Base-by-base conservation (phyloP, 768 basidiomycete species). In the Mycena polygramma region DNA sequence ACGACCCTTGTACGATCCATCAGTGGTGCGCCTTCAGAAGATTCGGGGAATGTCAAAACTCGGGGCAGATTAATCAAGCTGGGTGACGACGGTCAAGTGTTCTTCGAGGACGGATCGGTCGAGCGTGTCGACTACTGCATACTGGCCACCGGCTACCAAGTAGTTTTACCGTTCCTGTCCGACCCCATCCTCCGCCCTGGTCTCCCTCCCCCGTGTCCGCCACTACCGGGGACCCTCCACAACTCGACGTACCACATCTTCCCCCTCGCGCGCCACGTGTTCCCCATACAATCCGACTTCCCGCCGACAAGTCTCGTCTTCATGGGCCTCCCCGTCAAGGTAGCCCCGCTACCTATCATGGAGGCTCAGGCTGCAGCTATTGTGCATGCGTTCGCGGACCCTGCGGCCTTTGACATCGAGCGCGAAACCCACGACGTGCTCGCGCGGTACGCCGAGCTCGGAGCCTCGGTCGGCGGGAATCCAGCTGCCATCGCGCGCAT, bases 321-420 rank as follows among this genome's bases (percentile, higher is more conserved):
- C 78, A 81, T 92, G 59, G 89, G 92, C 2, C 85, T 94, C 14
- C 83, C 84, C 1, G 76, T 83, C 35, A 81, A 83, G 41, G 89
- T 94, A 26, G 86, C 86, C 0, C 96, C 95, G 4, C 87, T 97
- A 68, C 95, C 94, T 1, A 75, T 95, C 0, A 83, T 91, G 57
- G 94, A 98, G 79, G 89, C 88, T 0, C 96, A 97, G 79, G 91
- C 91, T 0, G 87, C 86, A 0, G 91, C 89, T 3, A 84, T 89
- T 9, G 77, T 90, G 24, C 83, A 83, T 26, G 88, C 86, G 0
- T 92, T 93, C 68, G 81, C 81, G 17, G 73, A 89, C 60, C 89
- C 88, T 1, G 76, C 77, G 30, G 78, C 83, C 24, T 79, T 94
- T 9, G 86, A 93, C 70, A 65, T 77, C 39, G 79, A 81, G 4